Base-by-base conservation (phyloP, 2,329 filamentous ascomycete species). In the Colletotrichum echinochloae region DNA sequence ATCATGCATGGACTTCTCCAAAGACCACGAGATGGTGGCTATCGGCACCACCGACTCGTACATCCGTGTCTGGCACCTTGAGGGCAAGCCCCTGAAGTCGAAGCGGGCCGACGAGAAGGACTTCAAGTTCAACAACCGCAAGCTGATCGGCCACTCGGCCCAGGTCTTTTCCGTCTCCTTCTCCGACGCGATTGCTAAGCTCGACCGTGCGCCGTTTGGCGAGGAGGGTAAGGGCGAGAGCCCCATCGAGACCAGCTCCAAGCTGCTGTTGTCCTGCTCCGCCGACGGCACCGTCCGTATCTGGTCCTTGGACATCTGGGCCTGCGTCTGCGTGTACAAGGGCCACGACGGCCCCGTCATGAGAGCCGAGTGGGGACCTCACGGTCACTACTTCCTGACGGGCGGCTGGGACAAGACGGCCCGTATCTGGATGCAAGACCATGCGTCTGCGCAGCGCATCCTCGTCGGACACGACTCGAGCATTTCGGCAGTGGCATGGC, bases 1-100 rank as follows among this genome's bases (percentile, higher is more conserved):
- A 70, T 94, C 94, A n/a, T 97, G 93, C 78, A 90, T 98, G 78
- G 95, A 98, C 77, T 98, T 99, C 78, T 98, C 95, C 0, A 93
- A 95, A 64, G 96, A 99, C 78, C 92, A 94, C 73, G 88, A 91
- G 74, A 88, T 98, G 35, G 93, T 96, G 46, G 96, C 96, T 30
- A 93, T 91, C 28, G 97, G 96, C 35, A 97, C 95, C 57, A 91
- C 92, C 65, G 95, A 98, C 78, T 98, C 95, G 0, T 98, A 98
- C 78, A 97, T 99, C 75, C 92, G 95, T 20, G 89, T 99, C 16
- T 99, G 95, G 94, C 92, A 92, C 48, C 85, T 98, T 49, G 93
- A 97, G 76, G 96, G 95, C 73, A 92, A 92, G 72, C 88, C 93
- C 4, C 88, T 99, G 16, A 89, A 89, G 55, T 92, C 92, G 18